Percentiles rank a stretch among this genome's conserved stretches.
Evolutionary conservation across 2,329 filamentous ascomycete species (phyloP).

Genomic region (Cordyceps farinosa): DNA sequence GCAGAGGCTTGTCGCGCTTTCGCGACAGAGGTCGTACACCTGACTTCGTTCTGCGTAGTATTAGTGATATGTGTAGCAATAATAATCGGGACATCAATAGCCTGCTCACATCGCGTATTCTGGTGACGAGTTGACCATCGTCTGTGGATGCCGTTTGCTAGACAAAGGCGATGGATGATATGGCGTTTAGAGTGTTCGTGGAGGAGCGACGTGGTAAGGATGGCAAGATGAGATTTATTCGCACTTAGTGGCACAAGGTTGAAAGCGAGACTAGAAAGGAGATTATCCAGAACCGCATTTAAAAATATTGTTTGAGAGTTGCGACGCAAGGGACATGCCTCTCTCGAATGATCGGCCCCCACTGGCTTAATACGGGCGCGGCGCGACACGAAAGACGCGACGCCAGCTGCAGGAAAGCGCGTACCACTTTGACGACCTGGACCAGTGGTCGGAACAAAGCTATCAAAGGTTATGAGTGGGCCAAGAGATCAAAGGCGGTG

Average conservation of each 20-base stretch:
- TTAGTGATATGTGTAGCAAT: constrained; percentile 16
- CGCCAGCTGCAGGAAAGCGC: constrained; percentile 12
- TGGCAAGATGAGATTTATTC: background rate
- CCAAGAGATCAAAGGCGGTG: no score
- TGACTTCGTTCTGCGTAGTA: constrained; percentile 30
- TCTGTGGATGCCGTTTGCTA: constrained; percentile 6
- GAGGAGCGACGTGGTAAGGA: background rate
- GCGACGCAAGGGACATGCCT: background rate
- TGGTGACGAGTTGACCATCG: constrained; percentile 26
- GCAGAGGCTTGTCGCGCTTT: constrained; percentile 33
- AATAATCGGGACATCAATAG: background rate
- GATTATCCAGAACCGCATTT: background rate
- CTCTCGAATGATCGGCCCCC: background rate
- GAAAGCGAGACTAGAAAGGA: background rate
- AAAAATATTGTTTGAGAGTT: constrained; percentile 7
- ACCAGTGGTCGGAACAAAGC: background rate
- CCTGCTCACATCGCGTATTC: constrained; percentile 29
- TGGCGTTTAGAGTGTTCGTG: background rate
- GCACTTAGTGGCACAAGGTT: background rate
- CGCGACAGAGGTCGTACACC: constrained; percentile 25
- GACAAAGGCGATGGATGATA: background rate
- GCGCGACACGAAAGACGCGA: constrained; percentile 16
- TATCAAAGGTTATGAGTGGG: no score
- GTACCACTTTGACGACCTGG: constrained; percentile 1
- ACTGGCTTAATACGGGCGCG: background rate